A percentile compares a stretch with the other conserved stretches of the same genome.
These are phyloP conservation scores for Didymella pinodella DNA, from an alignment of 2,329 filamentous ascomycete species.

Conservation along the genomic window DNA sequence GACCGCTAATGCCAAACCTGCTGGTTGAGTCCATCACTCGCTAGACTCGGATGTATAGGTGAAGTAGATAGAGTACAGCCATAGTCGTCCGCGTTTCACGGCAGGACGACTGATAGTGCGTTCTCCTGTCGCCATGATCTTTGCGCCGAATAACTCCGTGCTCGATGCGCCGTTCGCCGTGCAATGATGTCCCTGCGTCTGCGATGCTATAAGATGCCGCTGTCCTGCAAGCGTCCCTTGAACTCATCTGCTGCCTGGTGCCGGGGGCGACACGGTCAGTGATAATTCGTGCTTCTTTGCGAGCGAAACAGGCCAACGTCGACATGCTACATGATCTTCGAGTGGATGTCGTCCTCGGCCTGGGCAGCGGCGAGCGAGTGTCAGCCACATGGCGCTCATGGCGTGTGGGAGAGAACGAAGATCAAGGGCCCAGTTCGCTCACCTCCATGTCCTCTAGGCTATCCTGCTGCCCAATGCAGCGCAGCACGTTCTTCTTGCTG, in stretches of 20 bases:
- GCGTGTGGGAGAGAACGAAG: conserved; percentile 24
- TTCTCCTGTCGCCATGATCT: conserved; percentile 40
- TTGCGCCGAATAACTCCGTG: conserved; percentile 20
- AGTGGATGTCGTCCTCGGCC: conserved; percentile 86
- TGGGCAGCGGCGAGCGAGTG: conserved; percentile 57
- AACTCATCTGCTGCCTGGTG: conserved; percentile 45
- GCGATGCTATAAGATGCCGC: conserved; percentile 39
- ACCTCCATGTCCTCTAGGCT: conserved; percentile 99
- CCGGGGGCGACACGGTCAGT: conserved; percentile 40
- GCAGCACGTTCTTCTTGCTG: conserved; percentile 97
- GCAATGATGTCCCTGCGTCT: conserved; percentile 31
- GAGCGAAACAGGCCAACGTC: conserved; percentile 26
- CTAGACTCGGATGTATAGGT: conserved; percentile 36
- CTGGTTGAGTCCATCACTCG: conserved; percentile 32
- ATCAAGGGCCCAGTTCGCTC: conserved; percentile 56
- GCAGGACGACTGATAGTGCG: conserved; percentile 48
- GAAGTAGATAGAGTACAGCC: conserved; percentile 49
- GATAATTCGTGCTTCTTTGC: conserved; percentile 27
- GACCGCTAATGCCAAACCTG: conserved; percentile 47
- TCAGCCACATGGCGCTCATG: conserved; percentile 52
- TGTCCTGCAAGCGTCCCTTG: conserved; percentile 40
- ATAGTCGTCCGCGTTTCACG: conserved; percentile 48
- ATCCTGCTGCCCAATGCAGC: conserved; percentile 96
- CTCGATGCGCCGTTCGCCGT: conserved; percentile 24
- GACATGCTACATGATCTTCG: conserved; percentile 77